These are phyloP conservation scores for Penicillium bialowiezense DNA, from an alignment of 495 filamentous ascomycete genomes.

Conservation along the genomic window DNA sequence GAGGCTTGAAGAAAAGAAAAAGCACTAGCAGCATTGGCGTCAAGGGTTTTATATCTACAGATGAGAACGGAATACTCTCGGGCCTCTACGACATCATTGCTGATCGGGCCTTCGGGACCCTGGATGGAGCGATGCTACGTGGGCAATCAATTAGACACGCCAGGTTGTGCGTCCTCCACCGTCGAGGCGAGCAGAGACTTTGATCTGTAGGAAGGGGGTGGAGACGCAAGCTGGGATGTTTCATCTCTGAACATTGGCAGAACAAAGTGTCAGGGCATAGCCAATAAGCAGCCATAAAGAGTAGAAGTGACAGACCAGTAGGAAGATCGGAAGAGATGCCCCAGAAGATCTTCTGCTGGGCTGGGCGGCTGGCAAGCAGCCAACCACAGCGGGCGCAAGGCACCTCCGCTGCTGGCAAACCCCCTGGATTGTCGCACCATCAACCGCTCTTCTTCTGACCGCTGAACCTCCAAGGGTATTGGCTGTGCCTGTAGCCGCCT, in stretches of 20 bases:
- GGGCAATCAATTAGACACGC: slow-evolving; percentile 23
- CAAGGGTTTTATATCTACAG: slow-evolving; percentile 22
- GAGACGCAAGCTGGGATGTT: slow-evolving; percentile 21
- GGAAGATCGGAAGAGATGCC: slow-evolving; percentile 3
- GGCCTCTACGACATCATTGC: not conserved
- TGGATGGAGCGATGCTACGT: slow-evolving; percentile 10
- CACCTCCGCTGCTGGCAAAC: not conserved
- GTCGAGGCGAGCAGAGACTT: not conserved
- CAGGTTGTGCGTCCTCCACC: slow-evolving; percentile 15
- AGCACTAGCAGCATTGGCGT: slow-evolving; percentile 10
- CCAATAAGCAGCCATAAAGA: slow-evolving; percentile 10
- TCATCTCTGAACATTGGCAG: slow-evolving; percentile 9
- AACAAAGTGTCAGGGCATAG: not conserved
- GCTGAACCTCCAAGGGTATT: too few relatives aligned
- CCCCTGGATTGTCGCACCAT: slow-evolving; percentile 12
- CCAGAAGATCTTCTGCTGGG: slow-evolving; percentile 13
- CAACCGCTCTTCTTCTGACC: slow-evolving; percentile 1
- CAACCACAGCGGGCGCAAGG: slow-evolving; percentile 20
- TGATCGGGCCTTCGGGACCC: not conserved
- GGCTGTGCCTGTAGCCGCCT: slow-evolving; percentile 17
- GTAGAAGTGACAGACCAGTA: slow-evolving; percentile 11
- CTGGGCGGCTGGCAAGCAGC: slow-evolving; percentile 19
- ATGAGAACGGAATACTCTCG: not conserved
- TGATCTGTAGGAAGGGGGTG: slow-evolving; percentile 6
- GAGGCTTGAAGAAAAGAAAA: slow-evolving; percentile 13